Percentiles rank a stretch among this genome's conserved stretches.
phyloP scores from a whole-genome alignment of 164 flowering plant species.

The Vitis amurensis region DNA sequence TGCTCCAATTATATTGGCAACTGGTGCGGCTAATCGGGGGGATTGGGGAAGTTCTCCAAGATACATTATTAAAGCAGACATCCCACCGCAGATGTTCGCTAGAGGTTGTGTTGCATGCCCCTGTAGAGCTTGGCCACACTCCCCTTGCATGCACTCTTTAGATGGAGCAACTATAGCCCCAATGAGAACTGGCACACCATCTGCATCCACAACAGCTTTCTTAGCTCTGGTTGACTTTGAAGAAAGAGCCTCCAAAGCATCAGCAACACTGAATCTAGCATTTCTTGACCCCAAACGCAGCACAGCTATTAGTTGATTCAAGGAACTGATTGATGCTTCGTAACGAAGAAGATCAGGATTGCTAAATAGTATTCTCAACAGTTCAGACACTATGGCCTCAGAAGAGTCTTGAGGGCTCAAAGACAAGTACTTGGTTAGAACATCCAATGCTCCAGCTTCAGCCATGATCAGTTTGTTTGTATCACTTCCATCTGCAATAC shows the following conservation, averaged over 20 bases:
- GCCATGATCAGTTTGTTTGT: no score
- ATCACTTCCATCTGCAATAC: no score
- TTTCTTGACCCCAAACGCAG: constrained; percentile 76
- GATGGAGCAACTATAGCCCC: constrained; percentile 91
- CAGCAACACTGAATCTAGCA: constrained; percentile 81
- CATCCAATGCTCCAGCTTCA: no score
- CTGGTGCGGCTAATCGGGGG: constrained; percentile 73
- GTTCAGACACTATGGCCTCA: constrained; percentile 63
- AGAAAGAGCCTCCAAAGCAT: constrained; percentile 81
- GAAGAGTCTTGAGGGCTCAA: constrained; percentile 37
- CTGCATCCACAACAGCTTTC: constrained; percentile 60
- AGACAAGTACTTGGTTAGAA: no score
- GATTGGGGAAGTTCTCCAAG: constrained; percentile 80
- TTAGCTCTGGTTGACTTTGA: constrained; percentile 62
- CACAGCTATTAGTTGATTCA: constrained; percentile 62
- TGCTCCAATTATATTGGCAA: constrained; percentile 85
- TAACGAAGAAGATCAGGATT: constrained; percentile 59
- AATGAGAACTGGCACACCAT: constrained; percentile 67
- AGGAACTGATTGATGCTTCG: constrained; percentile 54
- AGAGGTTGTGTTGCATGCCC: constrained; percentile 68
- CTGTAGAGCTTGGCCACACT: constrained; percentile 61
- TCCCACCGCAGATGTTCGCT: constrained; percentile 82
- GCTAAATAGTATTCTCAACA: constrained; percentile 68
- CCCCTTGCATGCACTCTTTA: constrained; percentile 85
- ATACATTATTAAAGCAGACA: constrained; percentile 61